A percentile compares a stretch with the other conserved stretches of the same genome.
These are phyloP conservation scores for Bauhinia variegata DNA, from an alignment of 306 rosid genomes.

Conservation along the genomic window DNA sequence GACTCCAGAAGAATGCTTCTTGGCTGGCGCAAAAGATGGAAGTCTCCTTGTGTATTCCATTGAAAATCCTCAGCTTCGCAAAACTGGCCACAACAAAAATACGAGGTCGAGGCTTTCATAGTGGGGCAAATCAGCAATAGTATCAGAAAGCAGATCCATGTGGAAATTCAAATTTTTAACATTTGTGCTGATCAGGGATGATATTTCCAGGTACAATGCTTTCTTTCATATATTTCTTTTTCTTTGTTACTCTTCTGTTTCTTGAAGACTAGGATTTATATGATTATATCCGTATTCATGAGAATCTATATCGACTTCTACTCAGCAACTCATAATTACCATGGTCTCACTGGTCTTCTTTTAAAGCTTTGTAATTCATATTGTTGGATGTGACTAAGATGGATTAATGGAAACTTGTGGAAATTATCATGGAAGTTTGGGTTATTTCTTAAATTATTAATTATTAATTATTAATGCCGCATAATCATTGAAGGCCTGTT, in stretches of 20 bases:
- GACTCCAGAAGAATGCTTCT: conserved; percentile 91
- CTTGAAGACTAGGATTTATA: conserved; percentile 30
- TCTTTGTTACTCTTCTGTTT: conserved; percentile 1
- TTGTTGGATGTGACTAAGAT: conserved; percentile 17
- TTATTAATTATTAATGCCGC: neutral
- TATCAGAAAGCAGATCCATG: conserved; percentile 34
- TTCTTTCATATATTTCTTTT: conserved; percentile 29
- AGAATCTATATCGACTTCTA: no score
- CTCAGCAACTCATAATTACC: neutral
- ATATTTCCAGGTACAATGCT: conserved; percentile 57
- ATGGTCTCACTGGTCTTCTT: conserved; percentile 23
- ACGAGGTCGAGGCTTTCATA: conserved; percentile 51
- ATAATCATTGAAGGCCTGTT: neutral
- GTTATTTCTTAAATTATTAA: no score
- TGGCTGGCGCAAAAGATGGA: conserved; percentile 95
- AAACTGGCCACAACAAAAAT: conserved; percentile 56
- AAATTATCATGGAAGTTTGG: neutral
- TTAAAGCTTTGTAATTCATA: conserved; percentile 21
- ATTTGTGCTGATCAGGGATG: conserved; percentile 43
- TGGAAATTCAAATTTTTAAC: conserved; percentile 41
- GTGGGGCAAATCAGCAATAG: conserved; percentile 39
- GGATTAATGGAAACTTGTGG: neutral
- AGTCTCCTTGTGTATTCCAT: conserved; percentile 86
- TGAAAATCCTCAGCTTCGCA: conserved; percentile 83
- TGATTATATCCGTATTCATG: no score